Evolutionary conservation across 106 monocot genomes (phyloP).

Genomic region (Dendrobium catenatum): DNA sequence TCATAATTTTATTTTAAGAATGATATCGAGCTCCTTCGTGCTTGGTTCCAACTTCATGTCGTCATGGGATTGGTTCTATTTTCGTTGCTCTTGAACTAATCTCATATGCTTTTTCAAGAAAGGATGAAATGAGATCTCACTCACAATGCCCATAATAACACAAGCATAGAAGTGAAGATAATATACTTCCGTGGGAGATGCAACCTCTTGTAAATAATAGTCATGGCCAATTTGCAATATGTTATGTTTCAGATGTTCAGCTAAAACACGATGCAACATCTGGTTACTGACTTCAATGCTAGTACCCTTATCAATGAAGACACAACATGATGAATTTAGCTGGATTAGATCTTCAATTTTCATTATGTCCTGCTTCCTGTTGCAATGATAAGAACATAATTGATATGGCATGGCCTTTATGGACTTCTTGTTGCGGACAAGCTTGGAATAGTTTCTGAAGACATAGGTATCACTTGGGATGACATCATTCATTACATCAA

Average conservation of each 20-base stretch:
- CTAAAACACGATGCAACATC: constrained; percentile 31
- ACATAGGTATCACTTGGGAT: constrained; percentile 39
- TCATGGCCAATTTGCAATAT: constrained; percentile 41
- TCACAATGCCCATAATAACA: constrained; percentile 77
- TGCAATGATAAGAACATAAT: constrained; percentile 21
- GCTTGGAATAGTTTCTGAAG: constrained; percentile 36
- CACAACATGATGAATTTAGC: constrained; percentile 28
- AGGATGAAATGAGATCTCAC: constrained; percentile 51
- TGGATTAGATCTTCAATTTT: constrained; percentile 20
- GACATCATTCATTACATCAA: constrained; percentile 49
- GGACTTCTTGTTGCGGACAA: constrained; percentile 38
- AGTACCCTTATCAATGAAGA: constrained; percentile 62
- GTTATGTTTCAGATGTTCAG: constrained; percentile 62
- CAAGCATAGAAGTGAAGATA: constrained; percentile 84
- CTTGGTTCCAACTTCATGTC: too few species aligned
- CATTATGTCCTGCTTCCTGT: constrained; percentile 2
- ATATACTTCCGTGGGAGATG: constrained; percentile 65
- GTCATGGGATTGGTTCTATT: background rate
- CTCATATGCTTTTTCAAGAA: constrained; percentile 31
- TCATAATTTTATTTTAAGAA: too few species aligned
- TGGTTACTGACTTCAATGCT: constrained; percentile 11
- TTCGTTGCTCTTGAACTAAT: background rate
- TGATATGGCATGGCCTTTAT: constrained; percentile 14
- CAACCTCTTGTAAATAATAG: constrained; percentile 71
- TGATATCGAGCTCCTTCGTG: too few species aligned